Evolutionary conservation across 768 basidiomycete genomes (phyloP).

Genomic region (Boletus patriciae): DNA sequence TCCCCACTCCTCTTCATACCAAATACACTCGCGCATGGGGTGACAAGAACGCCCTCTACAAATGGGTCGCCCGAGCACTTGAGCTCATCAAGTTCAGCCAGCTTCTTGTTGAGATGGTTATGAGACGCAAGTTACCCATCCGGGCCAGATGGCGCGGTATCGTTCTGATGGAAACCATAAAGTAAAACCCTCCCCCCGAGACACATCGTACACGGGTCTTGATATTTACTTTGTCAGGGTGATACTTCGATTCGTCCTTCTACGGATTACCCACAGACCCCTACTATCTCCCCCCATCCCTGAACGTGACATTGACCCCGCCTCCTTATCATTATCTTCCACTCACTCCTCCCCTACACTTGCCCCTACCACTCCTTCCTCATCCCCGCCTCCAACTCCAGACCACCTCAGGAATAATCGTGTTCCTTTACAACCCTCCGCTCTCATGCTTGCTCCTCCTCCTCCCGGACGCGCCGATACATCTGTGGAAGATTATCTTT

Average conservation of each 20-base stretch:
- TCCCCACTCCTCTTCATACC: constrained; percentile 75
- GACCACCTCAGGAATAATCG: constrained; percentile 83
- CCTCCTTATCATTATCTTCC: constrained; percentile 55
- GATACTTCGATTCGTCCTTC: constrained; percentile 66
- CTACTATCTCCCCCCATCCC: constrained; percentile 77
- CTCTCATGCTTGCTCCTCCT: constrained; percentile 52
- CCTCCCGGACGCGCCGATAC: constrained; percentile 51
- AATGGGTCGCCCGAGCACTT: constrained; percentile 72
- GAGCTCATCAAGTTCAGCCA: constrained; percentile 80
- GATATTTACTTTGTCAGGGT: constrained; percentile 49
- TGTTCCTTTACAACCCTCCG: constrained; percentile 61
- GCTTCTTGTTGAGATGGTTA: constrained; percentile 86
- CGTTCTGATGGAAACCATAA: constrained; percentile 75
- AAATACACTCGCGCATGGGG: constrained; percentile 91
- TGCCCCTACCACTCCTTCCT: constrained; percentile 54
- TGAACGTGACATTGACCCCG: constrained; percentile 84
- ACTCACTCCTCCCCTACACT: constrained; percentile 59
- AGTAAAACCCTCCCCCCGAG: constrained; percentile 52
- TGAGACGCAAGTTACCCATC: constrained; percentile 66
- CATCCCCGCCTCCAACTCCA: constrained; percentile 62
- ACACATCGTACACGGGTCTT: background rate
- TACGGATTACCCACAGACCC: constrained; percentile 76
- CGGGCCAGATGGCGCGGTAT: constrained; percentile 74
- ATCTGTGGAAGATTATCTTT: constrained; percentile 74
- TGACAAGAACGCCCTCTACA: constrained; percentile 66